phyloP scores from a whole-genome alignment of 2,329 filamentous ascomycete genomes.

The Aspergillus tanneri region DNA sequence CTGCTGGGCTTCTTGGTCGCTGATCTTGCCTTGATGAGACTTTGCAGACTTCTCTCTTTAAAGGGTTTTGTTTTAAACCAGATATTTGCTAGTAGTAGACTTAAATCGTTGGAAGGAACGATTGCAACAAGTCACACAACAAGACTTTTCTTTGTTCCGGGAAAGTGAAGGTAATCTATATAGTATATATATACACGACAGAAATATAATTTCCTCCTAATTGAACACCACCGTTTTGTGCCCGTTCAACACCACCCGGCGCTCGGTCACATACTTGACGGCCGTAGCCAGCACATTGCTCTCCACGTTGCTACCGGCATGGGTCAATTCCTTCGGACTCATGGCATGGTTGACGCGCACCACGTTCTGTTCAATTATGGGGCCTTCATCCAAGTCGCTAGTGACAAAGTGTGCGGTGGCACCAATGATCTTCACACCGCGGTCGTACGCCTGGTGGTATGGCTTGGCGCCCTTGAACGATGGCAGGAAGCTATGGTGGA shows the following conservation, averaged over 20 bases:
- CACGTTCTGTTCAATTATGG: constrained; percentile 84
- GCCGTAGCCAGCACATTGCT: constrained; percentile 77
- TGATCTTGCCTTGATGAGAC: no score
- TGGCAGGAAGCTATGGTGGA: constrained; percentile 83
- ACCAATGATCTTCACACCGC: constrained; percentile 85
- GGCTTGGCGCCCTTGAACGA: constrained; percentile 86
- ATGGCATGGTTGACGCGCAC: constrained; percentile 73
- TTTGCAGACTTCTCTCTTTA: no score
- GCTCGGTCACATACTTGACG: constrained; percentile 81
- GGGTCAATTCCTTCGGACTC: constrained; percentile 72
- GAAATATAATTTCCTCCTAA: no score
- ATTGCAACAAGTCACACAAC: no score
- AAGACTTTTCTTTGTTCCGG: no score
- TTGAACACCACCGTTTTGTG: constrained; percentile 78
- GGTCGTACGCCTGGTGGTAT: constrained; percentile 83
- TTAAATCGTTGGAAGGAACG: no score
- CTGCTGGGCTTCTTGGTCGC: no score
- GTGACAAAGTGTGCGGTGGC: constrained; percentile 86
- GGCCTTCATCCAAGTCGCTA: constrained; percentile 79
- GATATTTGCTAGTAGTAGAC: no score
- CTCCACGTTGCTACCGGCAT: constrained; percentile 80
- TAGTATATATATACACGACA: no score
- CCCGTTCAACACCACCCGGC: constrained; percentile 73
- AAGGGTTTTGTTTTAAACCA: no score
- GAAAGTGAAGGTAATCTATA: no score